Evolutionary conservation across 192 early-diverging fungal species (phyloP), one percentile per base, ranked within the genome.

Genomic region (Entophlyctis luteolus): DNA sequence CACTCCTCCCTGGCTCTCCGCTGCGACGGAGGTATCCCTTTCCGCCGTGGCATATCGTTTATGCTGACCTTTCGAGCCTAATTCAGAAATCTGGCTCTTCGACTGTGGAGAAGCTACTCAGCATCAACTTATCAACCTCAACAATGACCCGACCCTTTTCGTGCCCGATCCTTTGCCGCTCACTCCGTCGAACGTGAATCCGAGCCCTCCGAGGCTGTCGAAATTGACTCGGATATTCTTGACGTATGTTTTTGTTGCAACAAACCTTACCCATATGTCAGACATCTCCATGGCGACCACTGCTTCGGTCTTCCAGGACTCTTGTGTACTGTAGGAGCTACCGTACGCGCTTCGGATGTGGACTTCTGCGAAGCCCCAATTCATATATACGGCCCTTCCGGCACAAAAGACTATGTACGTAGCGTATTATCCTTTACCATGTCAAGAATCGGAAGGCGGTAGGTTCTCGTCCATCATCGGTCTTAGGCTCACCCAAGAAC

Each of bases 41-140:
- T 22, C 18, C 18, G 10, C 23, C 38, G 27, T 48, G 20, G 25
- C 25, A 28, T 16, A 25, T 2, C 48, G 59, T 47, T 10, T 16
- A 6, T 1, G 45, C 10, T 12, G 25, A 31, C 62, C 48, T 18
- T 32, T 18, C 14, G 18, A 14, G 10, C 31, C 12, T 22, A 10
- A 16, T 23, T 37, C 66, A 68, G 69, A 77, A 14, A 52, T 74
- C 23, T 79, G 72, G 66, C 28, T 84, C 28, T 76, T 84, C 69
- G 83, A 84, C 34, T 76, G 73, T 50, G 83, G 83, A 29, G 83
- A 84, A 59, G 81, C 73, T 20, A 79, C 81, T 1, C 83, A 84
- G 47, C 83, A 84, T 56, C 83, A 83, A 38, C 60, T 84, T 2
- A 66, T 74, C 39, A 22, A 49, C n/a, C 4, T 63, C 22, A 63